Evolutionary conservation across 495 filamentous ascomycete species (phyloP).

Genomic region (Arthonia radiata): DNA sequence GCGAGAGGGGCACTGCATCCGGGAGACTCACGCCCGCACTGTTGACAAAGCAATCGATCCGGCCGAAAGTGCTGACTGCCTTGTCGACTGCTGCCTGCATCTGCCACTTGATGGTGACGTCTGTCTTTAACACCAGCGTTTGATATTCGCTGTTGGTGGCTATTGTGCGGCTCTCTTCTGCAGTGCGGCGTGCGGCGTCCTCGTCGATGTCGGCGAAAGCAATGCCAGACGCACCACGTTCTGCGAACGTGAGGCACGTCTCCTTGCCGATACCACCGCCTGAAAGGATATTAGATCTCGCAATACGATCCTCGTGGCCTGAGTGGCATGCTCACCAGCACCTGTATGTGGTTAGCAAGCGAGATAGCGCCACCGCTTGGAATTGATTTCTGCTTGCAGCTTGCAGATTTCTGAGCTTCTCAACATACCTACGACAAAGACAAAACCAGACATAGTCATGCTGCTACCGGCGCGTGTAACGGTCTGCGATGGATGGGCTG

Average conservation of each 20-base stretch:
- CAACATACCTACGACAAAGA: too few relatives aligned
- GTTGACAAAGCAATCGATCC: constrained; percentile 16
- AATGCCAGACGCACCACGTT: constrained; percentile 13
- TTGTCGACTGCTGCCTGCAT: constrained; percentile 12
- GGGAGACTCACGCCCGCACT: constrained; percentile 16
- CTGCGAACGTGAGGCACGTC: constrained; percentile 11
- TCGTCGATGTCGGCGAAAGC: constrained; percentile 16
- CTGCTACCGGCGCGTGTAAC: too few relatives aligned
- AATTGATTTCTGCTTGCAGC: too few relatives aligned
- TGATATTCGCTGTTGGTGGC: constrained; percentile 12
- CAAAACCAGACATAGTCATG: too few relatives aligned
- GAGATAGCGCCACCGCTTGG: too few relatives aligned
- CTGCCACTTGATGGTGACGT: constrained; percentile 10
- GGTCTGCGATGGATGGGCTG: too few relatives aligned
- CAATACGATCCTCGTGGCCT: too few relatives aligned
- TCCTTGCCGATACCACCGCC: constrained; percentile 15
- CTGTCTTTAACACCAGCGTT: constrained; percentile 9
- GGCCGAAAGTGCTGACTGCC: constrained; percentile 11
- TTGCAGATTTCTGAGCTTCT: too few relatives aligned
- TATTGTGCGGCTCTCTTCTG: constrained; percentile 6
- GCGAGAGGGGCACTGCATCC: too few relatives aligned
- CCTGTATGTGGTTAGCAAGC: too few relatives aligned
- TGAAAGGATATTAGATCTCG: too few relatives aligned
- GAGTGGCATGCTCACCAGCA: too few relatives aligned
- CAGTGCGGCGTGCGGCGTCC: constrained; percentile 7